phyloP scores from a whole-genome alignment of 2,329 filamentous ascomycete genomes.

The Ramichloridium luteum region DNA sequence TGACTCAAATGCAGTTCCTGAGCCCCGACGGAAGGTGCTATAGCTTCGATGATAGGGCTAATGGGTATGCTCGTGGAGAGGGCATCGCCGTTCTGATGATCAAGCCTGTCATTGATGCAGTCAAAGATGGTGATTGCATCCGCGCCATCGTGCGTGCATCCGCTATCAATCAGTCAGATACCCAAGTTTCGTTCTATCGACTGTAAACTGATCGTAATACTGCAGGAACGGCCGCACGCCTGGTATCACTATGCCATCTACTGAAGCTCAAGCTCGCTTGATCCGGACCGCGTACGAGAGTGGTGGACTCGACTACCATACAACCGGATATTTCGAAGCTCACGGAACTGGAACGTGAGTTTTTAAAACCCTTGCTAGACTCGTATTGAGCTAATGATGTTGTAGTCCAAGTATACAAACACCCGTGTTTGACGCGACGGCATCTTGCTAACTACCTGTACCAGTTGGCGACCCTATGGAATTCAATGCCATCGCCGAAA shows the following conservation, averaged over 20 bases:
- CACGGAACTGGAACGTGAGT: slow-evolving; percentile 12
- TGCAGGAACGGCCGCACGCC: slow-evolving; percentile 10
- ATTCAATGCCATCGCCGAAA: too few species aligned
- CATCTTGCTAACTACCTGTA: too few species aligned
- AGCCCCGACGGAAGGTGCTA: slow-evolving; percentile 14
- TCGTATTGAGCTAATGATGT: too few species aligned
- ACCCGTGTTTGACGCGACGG: too few species aligned
- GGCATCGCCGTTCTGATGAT: slow-evolving; percentile 39
- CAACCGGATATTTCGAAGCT: slow-evolving; percentile 12
- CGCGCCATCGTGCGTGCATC: slow-evolving; percentile 9
- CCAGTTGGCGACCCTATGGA: too few species aligned
- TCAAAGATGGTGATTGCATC: slow-evolving; percentile 10
- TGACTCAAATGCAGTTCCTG: slow-evolving; percentile 9
- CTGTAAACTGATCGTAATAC: too few species aligned
- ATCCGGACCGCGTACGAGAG: slow-evolving; percentile 9
- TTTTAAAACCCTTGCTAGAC: too few species aligned
- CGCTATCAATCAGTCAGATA: neutral
- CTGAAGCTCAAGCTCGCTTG: slow-evolving; percentile 10
- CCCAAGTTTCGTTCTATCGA: too few species aligned
- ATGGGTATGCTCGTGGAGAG: slow-evolving; percentile 43
- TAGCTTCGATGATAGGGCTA: slow-evolving; percentile 27
- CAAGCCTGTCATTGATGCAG: slow-evolving; percentile 9
- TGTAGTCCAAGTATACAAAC: too few species aligned
- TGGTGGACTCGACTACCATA: slow-evolving; percentile 5
- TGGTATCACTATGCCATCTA: slow-evolving; percentile 8